Conservation (phyloP, 148 eudicot species). For the Rhododendron vialii region DNA sequence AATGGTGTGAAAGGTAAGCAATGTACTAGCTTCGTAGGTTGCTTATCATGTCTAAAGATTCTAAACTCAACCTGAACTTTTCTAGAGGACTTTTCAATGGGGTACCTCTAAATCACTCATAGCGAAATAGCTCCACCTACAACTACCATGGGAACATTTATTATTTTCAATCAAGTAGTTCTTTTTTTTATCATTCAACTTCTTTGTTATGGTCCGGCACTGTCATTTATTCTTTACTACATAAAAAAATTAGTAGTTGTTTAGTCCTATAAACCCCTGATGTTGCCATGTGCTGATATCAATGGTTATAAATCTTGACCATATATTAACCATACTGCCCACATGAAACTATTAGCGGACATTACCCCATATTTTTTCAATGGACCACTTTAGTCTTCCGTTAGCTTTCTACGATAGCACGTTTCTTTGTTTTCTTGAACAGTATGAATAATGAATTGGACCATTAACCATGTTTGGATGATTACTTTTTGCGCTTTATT, state of each 20-base stretch:
- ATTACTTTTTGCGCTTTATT: background rate
- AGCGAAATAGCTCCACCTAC: too few species aligned
- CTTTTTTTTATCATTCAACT: background rate
- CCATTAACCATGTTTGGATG: background rate
- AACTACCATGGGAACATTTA: too few species aligned
- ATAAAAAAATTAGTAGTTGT: too few species aligned
- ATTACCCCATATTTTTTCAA: background rate
- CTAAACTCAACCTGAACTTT: background rate
- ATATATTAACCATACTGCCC: background rate
- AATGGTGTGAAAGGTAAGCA: background rate
- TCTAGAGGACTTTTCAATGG: background rate
- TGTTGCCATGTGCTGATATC: background rate
- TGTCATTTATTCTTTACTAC: too few species aligned
- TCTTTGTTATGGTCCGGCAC: background rate
- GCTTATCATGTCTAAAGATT: background rate
- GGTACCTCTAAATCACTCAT: background rate
- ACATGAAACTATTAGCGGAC: background rate
- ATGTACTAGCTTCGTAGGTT: background rate
- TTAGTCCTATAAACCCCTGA: background rate
- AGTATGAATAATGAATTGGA: background rate
- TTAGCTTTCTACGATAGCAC: background rate
- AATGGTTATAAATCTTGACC: background rate
- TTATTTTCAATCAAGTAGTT: too few species aligned
- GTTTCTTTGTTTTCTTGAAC: background rate
- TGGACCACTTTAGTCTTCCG: background rate